phyloP scores from a whole-genome alignment of 352 stramenopile genomes.

The Plasmopara muralis region DNA sequence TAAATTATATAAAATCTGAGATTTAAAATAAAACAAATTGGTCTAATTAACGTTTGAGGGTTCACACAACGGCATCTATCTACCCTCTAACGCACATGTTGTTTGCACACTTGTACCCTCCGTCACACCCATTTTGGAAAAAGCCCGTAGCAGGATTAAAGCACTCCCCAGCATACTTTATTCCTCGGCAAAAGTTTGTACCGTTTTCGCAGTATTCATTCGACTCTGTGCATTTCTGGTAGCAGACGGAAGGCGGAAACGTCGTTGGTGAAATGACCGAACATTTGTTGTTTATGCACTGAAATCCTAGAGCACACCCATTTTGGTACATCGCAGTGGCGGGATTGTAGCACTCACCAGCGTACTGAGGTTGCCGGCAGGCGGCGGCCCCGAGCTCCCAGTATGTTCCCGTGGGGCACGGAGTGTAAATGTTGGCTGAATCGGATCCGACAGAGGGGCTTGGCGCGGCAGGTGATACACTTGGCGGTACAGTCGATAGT shows the following conservation, averaged over 20 bases:
- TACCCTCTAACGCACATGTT: constrained; percentile 20
- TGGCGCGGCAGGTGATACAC: neutral
- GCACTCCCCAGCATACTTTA: constrained; percentile 16
- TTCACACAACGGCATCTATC: too few relatives aligned
- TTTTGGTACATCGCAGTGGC: constrained; percentile 20
- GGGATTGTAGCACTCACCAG: constrained; percentile 27
- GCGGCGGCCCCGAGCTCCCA: constrained; percentile 18
- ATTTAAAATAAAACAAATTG: too few relatives aligned
- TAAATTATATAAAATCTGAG: too few relatives aligned
- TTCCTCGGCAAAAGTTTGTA: constrained; percentile 17
- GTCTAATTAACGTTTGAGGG: too few relatives aligned
- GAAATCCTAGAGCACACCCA: constrained; percentile 25
- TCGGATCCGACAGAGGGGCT: neutral
- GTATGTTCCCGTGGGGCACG: constrained; percentile 17
- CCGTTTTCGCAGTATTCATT: constrained; percentile 29
- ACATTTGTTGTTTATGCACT: constrained; percentile 29
- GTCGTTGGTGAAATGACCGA: constrained; percentile 15
- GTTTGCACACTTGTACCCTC: constrained; percentile 21
- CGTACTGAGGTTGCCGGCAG: constrained; percentile 17
- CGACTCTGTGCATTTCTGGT: constrained; percentile 17
- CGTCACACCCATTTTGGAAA: constrained; percentile 21
- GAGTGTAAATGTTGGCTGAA: constrained; percentile 5
- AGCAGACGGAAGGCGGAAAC: constrained; percentile 19
- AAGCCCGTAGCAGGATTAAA: constrained; percentile 25
- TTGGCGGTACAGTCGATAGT: neutral